phyloP scores from a whole-genome alignment of 108 stramenopile genomes.

The Pseudonitzschia delicatissima region DNA sequence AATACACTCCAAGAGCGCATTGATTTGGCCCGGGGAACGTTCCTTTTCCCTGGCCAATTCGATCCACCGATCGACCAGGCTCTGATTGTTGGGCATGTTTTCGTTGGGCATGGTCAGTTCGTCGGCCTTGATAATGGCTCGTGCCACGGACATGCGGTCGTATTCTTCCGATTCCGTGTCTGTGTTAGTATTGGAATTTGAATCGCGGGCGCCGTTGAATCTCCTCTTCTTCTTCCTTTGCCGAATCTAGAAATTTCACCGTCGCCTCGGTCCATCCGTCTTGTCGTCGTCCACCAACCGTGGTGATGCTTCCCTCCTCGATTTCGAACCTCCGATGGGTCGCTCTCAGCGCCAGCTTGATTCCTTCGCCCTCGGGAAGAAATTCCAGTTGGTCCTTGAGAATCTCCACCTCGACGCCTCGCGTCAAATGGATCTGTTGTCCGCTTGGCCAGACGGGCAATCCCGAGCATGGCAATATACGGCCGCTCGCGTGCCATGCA shows the following conservation, averaged over 20 bases:
- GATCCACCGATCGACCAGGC: constrained; percentile 67
- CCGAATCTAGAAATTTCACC: constrained; percentile 53
- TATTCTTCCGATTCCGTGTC: neutral
- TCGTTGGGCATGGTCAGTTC: constrained; percentile 57
- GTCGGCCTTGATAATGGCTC: constrained; percentile 47
- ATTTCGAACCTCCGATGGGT: constrained; percentile 47
- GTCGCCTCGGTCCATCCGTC: constrained; percentile 62
- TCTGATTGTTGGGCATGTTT: constrained; percentile 37
- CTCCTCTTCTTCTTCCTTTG: constrained; percentile 44
- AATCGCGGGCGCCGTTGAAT: neutral
- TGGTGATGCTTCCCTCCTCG: constrained; percentile 46
- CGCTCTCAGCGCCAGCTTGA: constrained; percentile 42
- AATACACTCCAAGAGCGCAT: constrained; percentile 40
- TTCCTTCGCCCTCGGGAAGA: constrained; percentile 25
- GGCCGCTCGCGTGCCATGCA: constrained; percentile 50
- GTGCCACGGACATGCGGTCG: constrained; percentile 48
- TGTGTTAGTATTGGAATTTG: neutral
- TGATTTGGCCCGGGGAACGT: constrained; percentile 55
- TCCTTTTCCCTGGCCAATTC: constrained; percentile 60
- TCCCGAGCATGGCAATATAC: constrained; percentile 64
- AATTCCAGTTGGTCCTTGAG: constrained; percentile 33
- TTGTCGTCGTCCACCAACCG: constrained; percentile 21
- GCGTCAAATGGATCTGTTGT: constrained; percentile 40
- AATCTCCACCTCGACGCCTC: constrained; percentile 65
- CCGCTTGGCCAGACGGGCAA: constrained; percentile 42